Evolutionary conservation across 75 land plant species (phyloP).

Genomic region (Sequoiadendron giganteum): DNA sequence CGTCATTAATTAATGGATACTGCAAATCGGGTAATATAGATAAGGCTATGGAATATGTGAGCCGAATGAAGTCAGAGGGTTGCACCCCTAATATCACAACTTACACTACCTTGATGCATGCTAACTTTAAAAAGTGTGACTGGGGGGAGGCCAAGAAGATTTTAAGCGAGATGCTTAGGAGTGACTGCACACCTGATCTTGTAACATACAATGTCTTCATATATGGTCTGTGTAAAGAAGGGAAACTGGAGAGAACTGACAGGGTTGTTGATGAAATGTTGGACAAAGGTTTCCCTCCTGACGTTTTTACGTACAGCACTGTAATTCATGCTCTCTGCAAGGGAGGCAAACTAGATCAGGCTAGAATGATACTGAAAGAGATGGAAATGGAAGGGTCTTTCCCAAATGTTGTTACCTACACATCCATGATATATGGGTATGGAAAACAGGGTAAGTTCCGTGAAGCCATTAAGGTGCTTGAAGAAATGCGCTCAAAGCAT

Average conservation of each 20-base stretch:
- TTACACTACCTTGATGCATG: constrained; percentile 61
- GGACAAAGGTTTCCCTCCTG: constrained; percentile 36
- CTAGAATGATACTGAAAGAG: constrained; percentile 28
- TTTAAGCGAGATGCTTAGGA: constrained; percentile 22
- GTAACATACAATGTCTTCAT: constrained; percentile 43
- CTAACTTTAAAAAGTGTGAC: constrained; percentile 40
- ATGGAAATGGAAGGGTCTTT: constrained; percentile 26
- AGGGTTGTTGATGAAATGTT: constrained; percentile 32
- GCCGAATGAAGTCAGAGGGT: constrained; percentile 62
- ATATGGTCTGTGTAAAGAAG: constrained; percentile 21
- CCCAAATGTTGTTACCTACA: constrained; percentile 35
- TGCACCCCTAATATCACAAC: constrained; percentile 47
- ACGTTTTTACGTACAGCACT: constrained; percentile 37
- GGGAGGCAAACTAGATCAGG: constrained; percentile 27
- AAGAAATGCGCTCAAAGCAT: constrained; percentile 24
- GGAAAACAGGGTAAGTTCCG: constrained; percentile 27
- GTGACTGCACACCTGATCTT: constrained; percentile 26
- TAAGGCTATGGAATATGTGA: constrained; percentile 49
- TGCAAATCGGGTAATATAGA: constrained; percentile 43
- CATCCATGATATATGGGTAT: constrained; percentile 41
- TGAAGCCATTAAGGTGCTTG: constrained; percentile 29
- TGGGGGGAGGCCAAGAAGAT: constrained; percentile 33
- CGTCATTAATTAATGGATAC: constrained; percentile 49
- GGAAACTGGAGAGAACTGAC: constrained; percentile 27
- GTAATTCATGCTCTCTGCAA: constrained; percentile 57